Percentiles rank a stretch among this genome's conserved stretches.
Conservation (phyloP, 1,139 yeast genomes). For the Saccharomycopsis crataegensis region DNA sequence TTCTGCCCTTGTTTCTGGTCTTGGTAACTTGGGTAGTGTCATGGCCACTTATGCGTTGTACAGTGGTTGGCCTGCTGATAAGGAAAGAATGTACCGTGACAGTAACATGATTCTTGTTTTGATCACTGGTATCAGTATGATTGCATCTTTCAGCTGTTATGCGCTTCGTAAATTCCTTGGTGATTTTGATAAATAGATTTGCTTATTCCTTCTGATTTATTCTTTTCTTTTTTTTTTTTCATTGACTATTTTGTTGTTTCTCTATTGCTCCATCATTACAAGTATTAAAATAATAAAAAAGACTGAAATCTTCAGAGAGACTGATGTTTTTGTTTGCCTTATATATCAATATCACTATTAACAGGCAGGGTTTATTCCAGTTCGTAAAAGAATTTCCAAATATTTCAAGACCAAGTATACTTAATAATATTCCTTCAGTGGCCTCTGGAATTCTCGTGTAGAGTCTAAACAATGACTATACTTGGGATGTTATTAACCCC, state of each 20-base stretch:
- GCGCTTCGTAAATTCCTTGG: slow-evolving; percentile 12
- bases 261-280: no score
- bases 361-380: no score
- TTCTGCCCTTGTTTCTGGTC: slow-evolving; percentile 75
- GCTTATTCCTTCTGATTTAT: not conserved
- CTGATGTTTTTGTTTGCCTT: no score
- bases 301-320: no score
- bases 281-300: no score
- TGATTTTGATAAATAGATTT: slow-evolving; percentile 7
- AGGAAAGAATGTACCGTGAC: slow-evolving; percentile 48
- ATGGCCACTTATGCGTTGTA: slow-evolving; percentile 80
- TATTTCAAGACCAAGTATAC: no score
- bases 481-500: no score
- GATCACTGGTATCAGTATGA: slow-evolving; percentile 64
- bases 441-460: no score
- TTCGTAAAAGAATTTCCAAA: no score
- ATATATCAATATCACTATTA: no score
- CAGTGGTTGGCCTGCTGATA: slow-evolving; percentile 82
- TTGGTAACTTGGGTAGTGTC: slow-evolving; percentile 82
- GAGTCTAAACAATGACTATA: no score
- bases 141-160: slow-evolving; percentile 32
- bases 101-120: slow-evolving; percentile 82
- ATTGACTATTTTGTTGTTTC: not conserved
- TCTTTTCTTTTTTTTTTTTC: not conserved
- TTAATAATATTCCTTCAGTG: no score